Conservation (phyloP, 306 rosid species). For the Arachis hypogaea region DNA sequence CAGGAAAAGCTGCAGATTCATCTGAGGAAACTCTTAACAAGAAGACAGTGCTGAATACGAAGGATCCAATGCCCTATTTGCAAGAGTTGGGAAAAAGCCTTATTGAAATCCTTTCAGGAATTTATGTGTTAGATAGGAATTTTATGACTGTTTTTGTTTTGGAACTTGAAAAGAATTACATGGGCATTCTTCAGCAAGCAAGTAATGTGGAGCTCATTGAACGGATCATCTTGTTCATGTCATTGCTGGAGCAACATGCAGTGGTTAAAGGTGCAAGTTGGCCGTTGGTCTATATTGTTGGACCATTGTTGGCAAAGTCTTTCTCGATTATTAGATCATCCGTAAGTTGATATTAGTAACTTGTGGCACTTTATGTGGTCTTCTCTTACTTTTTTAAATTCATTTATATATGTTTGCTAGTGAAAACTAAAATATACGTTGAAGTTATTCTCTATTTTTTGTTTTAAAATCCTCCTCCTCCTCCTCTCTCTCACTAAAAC, state of each 20-base stretch:
- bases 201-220: constrained; percentile 55
- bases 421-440: not conserved
- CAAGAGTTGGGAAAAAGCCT: constrained; percentile 78
- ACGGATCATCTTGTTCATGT: constrained; percentile 62
- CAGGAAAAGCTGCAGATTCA: constrained; percentile 49
- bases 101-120: constrained; percentile 67
- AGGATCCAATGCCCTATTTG: constrained; percentile 63
- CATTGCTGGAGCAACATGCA: constrained; percentile 71
- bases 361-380: constrained; percentile 10
- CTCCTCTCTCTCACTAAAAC: too few species aligned
- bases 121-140: constrained; percentile 53
- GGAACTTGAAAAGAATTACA: constrained; percentile 68
- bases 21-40: constrained; percentile 49
- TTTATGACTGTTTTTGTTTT: constrained; percentile 57
- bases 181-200: constrained; percentile 53
- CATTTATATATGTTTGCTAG: not conserved
- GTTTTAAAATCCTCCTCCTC: not conserved
- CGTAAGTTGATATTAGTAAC: constrained; percentile 60
- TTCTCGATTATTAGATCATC: constrained; percentile 70
- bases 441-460: not conserved
- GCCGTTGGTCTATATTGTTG: constrained; percentile 81
- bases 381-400: constrained; percentile 10
- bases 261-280: constrained; percentile 71
- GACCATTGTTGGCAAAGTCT: constrained; percentile 77
- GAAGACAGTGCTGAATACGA: constrained; percentile 44